These are phyloP conservation scores for Hypoxylon sp. DNA, from an alignment of 2,329 filamentous ascomycete species.

Conservation along the genomic window DNA sequence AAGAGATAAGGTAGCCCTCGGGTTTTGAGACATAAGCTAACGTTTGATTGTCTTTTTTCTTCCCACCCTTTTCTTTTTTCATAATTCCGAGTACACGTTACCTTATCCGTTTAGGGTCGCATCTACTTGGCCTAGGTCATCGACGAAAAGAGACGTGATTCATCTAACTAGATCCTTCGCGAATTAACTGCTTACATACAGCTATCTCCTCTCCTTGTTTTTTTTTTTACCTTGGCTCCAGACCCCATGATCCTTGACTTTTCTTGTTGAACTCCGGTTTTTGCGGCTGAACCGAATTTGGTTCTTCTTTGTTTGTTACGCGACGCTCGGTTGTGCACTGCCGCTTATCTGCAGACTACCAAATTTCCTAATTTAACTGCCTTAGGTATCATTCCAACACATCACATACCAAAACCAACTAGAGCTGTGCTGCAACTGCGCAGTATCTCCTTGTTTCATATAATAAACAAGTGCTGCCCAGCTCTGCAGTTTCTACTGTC, in stretches of 20 bases:
- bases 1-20: constrained; percentile 5
- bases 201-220: constrained; percentile 16
- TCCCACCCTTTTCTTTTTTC: background rate
- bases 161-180: constrained; percentile 34
- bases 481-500: constrained; percentile 21
- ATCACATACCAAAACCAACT: constrained; percentile 27
- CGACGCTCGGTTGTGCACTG: constrained; percentile 36
- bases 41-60: constrained; percentile 11
- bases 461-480: constrained; percentile 32
- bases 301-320: constrained; percentile 30
- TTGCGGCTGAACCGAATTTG: constrained; percentile 42
- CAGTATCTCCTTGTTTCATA: constrained; percentile 34
- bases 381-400: constrained; percentile 15
- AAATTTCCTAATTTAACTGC: constrained; percentile 36
- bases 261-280: constrained; percentile 28
- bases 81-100: background rate
- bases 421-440: constrained; percentile 32
- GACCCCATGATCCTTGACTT: constrained; percentile 30
- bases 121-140: constrained; percentile 15
- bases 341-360: constrained; percentile 34
- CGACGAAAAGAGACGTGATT: constrained; percentile 15
- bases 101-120: constrained; percentile 21
- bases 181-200: constrained; percentile 9
- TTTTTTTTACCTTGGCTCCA: constrained; percentile 11
- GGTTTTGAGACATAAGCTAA: constrained; percentile 24